These are phyloP conservation scores for Choricystis sp. DNA, from an alignment of 139 green algal species.

Conservation along the genomic window DNA sequence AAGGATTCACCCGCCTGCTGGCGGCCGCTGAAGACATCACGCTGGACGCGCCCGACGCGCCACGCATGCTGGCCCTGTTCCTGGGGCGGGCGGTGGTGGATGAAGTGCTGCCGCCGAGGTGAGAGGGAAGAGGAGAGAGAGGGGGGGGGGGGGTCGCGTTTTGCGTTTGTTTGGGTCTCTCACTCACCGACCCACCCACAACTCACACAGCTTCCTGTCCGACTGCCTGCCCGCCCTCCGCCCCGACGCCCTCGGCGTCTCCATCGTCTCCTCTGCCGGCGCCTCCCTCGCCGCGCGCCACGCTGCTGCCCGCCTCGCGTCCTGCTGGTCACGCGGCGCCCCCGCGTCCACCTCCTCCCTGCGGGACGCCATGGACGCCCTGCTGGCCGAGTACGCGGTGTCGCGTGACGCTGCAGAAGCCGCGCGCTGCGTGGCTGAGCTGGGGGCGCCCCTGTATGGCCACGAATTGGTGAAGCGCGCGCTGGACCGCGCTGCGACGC, in stretches of 20 bases:
- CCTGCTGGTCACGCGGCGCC: neutral
- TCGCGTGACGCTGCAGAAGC: neutral
- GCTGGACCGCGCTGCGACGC: neutral
- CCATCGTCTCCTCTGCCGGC: neutral
- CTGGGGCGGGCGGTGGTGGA: neutral
- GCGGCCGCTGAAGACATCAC: slow-evolving; percentile 54
- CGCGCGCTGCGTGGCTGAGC: neutral
- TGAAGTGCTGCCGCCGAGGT: neutral
- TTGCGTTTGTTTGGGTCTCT: no score
- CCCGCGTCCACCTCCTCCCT: neutral
- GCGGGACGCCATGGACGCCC: neutral
- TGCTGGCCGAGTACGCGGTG: neutral
- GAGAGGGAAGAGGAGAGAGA: no score
- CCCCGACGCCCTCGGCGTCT: neutral
- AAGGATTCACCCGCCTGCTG: slow-evolving; percentile 59
- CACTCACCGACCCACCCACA: no score
- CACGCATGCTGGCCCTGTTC: slow-evolving; percentile 44
- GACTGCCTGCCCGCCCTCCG: neutral
- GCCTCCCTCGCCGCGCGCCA: neutral
- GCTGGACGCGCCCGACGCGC: slow-evolving; percentile 75
- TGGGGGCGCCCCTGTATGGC: neutral
- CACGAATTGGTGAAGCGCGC: neutral
- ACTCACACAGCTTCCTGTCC: neutral
- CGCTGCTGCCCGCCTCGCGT: neutral
- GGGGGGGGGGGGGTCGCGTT: no score